These are phyloP conservation scores for Arthrobotrys musiformis DNA, from an alignment of 2,329 filamentous ascomycete genomes.

Conservation along the genomic window DNA sequence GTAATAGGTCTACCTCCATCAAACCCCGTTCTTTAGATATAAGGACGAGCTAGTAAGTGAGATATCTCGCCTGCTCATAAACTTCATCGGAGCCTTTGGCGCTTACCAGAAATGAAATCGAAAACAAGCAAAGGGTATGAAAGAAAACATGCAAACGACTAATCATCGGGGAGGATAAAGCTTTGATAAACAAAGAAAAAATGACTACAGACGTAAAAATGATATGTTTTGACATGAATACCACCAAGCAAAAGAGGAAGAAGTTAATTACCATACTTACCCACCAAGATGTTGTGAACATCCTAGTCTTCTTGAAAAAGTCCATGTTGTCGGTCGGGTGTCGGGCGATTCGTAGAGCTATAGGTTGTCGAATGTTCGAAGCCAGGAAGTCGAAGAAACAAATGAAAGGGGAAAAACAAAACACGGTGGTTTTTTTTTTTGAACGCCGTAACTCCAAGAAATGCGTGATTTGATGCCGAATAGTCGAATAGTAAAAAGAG, in stretches of 20 bases:
- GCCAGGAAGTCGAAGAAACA: not conserved
- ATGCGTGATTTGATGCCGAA: conserved; percentile 20
- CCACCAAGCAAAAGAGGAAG: not conserved
- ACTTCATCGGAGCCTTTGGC: not conserved
- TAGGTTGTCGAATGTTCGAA: not conserved
- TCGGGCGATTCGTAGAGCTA: not conserved
- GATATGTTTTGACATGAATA: conserved; percentile 4
- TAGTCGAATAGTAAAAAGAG: conserved; percentile 16
- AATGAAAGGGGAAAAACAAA: not conserved
- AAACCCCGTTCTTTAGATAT: conserved; percentile 23
- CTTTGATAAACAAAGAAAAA: not conserved
- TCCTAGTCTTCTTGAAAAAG: not conserved
- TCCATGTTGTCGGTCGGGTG: not conserved
- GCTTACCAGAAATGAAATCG: conserved; percentile 33
- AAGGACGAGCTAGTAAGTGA: not conserved
- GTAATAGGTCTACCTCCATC: conserved; percentile 36
- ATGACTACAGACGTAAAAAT: not conserved
- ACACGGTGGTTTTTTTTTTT: not conserved
- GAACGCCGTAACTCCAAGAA: conserved; percentile 42
- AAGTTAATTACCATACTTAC: conserved; percentile 46
- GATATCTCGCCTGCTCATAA: conserved; percentile 7
- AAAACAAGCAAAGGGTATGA: not conserved
- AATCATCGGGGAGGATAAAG: not conserved
- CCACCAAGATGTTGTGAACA: conserved; percentile 15
- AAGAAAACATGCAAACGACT: not conserved